Evolutionary conservation across 805 yeast species (phyloP).

Genomic region (Henningerozyma blattae): DNA sequence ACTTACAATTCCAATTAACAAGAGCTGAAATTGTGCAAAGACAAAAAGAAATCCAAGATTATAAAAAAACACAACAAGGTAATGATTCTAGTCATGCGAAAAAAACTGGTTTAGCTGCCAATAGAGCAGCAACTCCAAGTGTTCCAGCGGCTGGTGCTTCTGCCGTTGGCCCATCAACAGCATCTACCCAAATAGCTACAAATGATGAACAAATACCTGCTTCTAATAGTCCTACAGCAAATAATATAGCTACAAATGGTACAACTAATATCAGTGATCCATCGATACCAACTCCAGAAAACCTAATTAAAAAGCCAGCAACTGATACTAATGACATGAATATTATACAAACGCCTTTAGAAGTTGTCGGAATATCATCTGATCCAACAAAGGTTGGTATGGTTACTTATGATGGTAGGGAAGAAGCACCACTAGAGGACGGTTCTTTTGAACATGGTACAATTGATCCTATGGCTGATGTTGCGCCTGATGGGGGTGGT

Average conservation of each 20-base stretch:
- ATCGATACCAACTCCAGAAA: not conserved
- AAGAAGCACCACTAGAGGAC: conserved; percentile 28
- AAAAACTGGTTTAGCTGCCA: conserved; percentile 6
- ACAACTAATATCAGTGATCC: not conserved
- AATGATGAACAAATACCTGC: not conserved
- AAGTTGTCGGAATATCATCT: conserved; percentile 28
- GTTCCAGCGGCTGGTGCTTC: conserved; percentile 1
- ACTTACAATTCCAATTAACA: conserved; percentile 75
- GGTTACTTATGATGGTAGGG: conserved; percentile 29
- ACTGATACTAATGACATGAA: too few relatives aligned
- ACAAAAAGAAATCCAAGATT: conserved; percentile 35
- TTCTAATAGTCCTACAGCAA: not conserved
- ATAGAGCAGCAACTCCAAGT: not conserved
- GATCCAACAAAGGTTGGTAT: conserved; percentile 29
- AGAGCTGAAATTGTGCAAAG: conserved; percentile 63
- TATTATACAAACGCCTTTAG: conserved; percentile 26
- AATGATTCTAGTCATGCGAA: conserved; percentile 19
- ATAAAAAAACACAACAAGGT: conserved; percentile 22
- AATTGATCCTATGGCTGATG: conserved; percentile 39
- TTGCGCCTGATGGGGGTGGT: conserved; percentile 91
- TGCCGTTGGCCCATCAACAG: not conserved
- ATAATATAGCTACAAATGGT: not conserved
- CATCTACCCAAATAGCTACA: not conserved
- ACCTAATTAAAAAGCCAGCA: not conserved
- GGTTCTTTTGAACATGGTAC: conserved; percentile 29